These are phyloP conservation scores for Asterochloris sp. DNA, from an alignment of 139 green algal species.

Conservation along the genomic window DNA sequence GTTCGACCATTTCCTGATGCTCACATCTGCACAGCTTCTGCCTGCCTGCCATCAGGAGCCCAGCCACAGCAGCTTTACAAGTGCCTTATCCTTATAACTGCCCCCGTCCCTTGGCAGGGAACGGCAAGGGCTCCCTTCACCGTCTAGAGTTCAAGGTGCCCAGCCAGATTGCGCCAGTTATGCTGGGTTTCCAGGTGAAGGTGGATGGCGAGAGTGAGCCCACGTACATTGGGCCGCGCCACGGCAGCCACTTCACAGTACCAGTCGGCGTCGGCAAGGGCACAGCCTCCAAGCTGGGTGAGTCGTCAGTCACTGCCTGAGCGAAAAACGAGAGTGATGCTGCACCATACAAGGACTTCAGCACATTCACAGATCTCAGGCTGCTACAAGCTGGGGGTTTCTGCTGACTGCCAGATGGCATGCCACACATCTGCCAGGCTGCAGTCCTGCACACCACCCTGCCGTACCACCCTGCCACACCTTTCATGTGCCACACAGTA, in stretches of 20 bases:
- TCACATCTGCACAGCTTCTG: not conserved
- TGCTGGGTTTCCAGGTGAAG: constrained; percentile 24
- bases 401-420: not conserved
- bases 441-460: constrained; percentile 12
- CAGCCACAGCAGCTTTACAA: not conserved
- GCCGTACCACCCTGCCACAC: constrained; percentile 5
- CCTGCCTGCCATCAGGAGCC: not conserved
- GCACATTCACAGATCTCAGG: not conserved
- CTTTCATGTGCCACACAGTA: no score
- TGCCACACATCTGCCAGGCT: not conserved
- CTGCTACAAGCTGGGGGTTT: constrained; percentile 7
- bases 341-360: no score
- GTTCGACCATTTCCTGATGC: not conserved
- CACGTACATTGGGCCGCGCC: not conserved
- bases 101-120: not conserved
- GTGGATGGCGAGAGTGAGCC: not conserved
- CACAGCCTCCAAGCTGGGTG: not conserved
- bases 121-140: not conserved
- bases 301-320: not conserved
- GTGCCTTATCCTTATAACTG: not conserved
- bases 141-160: constrained; percentile 13
- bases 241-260: constrained; percentile 2
- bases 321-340: no score
- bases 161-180: constrained; percentile 21
- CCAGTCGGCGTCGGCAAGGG: constrained; percentile 6